Evolutionary conservation across 768 basidiomycete genomes (phyloP).

Genomic region (Mycena filopes): DNA sequence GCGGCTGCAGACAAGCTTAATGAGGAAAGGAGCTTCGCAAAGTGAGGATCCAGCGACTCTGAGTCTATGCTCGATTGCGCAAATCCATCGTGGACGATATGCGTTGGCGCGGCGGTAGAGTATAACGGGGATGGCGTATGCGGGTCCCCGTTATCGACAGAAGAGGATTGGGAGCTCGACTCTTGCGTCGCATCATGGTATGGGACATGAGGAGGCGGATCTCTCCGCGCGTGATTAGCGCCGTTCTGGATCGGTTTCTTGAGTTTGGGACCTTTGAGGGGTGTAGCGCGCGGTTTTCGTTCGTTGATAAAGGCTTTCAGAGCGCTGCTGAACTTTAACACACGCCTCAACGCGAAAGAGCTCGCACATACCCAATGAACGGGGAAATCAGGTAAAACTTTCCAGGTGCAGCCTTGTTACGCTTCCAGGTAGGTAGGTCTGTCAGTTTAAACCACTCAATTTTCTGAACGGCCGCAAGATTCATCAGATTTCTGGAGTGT

Average conservation of each 20-base stretch:
- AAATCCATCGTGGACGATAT: slow-evolving; percentile 46
- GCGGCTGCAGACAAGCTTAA: slow-evolving; percentile 66
- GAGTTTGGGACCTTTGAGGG: slow-evolving; percentile 49
- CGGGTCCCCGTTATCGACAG: slow-evolving; percentile 67
- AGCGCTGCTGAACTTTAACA: slow-evolving; percentile 49
- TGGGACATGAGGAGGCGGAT: slow-evolving; percentile 35
- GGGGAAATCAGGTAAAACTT: slow-evolving; percentile 97
- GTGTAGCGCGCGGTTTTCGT: slow-evolving; percentile 62
- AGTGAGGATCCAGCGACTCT: slow-evolving; percentile 70
- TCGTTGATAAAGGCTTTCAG: slow-evolving; percentile 77
- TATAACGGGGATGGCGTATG: slow-evolving; percentile 74
- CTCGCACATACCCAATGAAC: slow-evolving; percentile 78
- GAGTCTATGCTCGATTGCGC: slow-evolving; percentile 41
- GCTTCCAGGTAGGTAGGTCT: slow-evolving; percentile 94
- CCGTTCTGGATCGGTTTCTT: slow-evolving; percentile 39
- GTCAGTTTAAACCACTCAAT: slow-evolving; percentile 95
- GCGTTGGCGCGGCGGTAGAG: slow-evolving; percentile 48
- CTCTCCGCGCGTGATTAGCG: slow-evolving; percentile 27
- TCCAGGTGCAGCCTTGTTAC: slow-evolving; percentile 71
- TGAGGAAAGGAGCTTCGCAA: slow-evolving; percentile 73
- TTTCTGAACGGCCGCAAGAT: slow-evolving; percentile 62
- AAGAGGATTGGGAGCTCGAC: slow-evolving; percentile 75
- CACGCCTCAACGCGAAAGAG: slow-evolving; percentile 3
- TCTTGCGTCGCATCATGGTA: slow-evolving; percentile 59
- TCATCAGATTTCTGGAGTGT: slow-evolving; percentile 30